Evolutionary conservation across 129 eudicot genomes (phyloP).

Genomic region (Pseudognaphalium luteoalbum): DNA sequence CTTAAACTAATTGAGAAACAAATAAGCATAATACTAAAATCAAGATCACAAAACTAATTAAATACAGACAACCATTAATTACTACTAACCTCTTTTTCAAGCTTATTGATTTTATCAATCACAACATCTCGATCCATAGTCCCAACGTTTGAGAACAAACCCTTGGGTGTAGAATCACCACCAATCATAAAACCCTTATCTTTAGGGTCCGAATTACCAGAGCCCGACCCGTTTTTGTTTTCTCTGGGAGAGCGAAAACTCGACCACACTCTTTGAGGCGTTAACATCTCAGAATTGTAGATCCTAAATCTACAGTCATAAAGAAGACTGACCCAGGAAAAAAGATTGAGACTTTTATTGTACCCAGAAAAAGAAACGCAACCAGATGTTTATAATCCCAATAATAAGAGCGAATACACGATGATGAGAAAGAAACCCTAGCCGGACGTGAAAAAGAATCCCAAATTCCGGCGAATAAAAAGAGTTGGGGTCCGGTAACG

Average conservation of each 20-base stretch:
- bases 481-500: constrained; percentile 69
- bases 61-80: constrained; percentile 12
- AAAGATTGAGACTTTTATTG: constrained; percentile 16
- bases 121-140: constrained; percentile 39
- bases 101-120: constrained; percentile 45
- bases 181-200: constrained; percentile 43
- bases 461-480: constrained; percentile 69
- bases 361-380: constrained; percentile 4
- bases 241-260: constrained; percentile 61
- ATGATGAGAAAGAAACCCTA: constrained; percentile 22
- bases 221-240: constrained; percentile 43
- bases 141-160: constrained; percentile 34
- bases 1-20: constrained; percentile 28
- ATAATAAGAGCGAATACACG: background rate
- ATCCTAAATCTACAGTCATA: constrained; percentile 50
- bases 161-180: constrained; percentile 43
- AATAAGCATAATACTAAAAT: background rate
- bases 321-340: constrained; percentile 12
- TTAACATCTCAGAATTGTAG: constrained; percentile 51
- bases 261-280: constrained; percentile 65
- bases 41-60: constrained; percentile 24
- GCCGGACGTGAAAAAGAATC: constrained; percentile 58
- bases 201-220: constrained; percentile 39
- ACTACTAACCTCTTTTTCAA: constrained; percentile 71
- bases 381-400: constrained; percentile 28